Evolutionary conservation across 2,329 filamentous ascomycete genomes (phyloP), one percentile per base, ranked within the genome.

Genomic region (Lasiodiplodia sp.): DNA sequence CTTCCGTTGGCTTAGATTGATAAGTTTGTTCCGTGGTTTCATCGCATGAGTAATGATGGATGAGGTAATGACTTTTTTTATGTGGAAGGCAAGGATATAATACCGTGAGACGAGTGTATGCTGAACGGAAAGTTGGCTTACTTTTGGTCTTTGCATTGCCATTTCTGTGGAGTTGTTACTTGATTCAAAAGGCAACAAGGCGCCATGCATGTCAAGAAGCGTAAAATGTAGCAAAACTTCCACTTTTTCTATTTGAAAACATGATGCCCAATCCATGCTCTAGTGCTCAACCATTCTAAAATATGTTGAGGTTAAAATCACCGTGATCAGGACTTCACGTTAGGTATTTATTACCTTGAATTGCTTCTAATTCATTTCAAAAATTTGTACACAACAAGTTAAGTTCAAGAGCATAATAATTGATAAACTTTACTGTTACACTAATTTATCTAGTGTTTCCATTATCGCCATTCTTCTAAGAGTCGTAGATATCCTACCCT

Each of bases 1-100:
- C 56, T 60, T 44, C 37, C 38, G 38, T 60, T 60, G 56, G 56
- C 23, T 60, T 60, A 60, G 56, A 60, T 60, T 60, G 56, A 47
- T 25, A 6, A 47, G 11, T 1, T 47, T 47, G 11, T 56, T 56
- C 11, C 28, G 11, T 18, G 14, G 14, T 56, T 47, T 4, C 8
- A 21, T 14, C 16, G 16, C 25, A 55, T n/a, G 51, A 18, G 16
- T 16, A 34, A 55, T 16, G 23, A 55, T 8, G 52, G 28, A 56
- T 31, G 28, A 11, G 18, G 28, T 56, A 56, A 56, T 56, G 52
- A 56, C 16, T 31, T 56, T 34, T 34, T 7, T 37, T 34, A 34
- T 10, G 8, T 34, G 31, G 31, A 34, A 34, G 31, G 8, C 31
- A 34, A 34, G 44, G 44, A 14, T 47, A 47, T 47, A 34, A 34